These are phyloP conservation scores for Boletus reticuloceps DNA, from an alignment of 768 basidiomycete genomes.

Conservation along the genomic window DNA sequence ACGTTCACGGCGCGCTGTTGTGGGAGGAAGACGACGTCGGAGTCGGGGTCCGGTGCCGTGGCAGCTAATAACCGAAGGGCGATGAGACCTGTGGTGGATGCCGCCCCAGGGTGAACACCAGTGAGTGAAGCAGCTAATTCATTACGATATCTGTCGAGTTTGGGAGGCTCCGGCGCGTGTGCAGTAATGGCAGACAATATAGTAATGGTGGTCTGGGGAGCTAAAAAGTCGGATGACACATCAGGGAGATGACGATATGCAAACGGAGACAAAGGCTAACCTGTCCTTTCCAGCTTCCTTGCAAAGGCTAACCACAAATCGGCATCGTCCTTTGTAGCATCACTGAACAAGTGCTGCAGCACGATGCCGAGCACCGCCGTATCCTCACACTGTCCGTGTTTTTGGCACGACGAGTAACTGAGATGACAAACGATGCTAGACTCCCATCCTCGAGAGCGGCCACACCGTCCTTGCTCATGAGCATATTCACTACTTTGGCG, in stretches of 20 bases:
- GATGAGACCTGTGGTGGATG: slow-evolving; percentile 67
- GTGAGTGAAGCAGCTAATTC: slow-evolving; percentile 83
- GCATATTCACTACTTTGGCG: slow-evolving; percentile 35
- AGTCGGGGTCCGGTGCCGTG: slow-evolving; percentile 73
- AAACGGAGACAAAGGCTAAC: slow-evolving; percentile 38
- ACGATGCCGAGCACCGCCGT: slow-evolving; percentile 59
- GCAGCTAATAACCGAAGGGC: slow-evolving; percentile 67
- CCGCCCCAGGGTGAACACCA: slow-evolving; percentile 59
- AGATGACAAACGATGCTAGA: slow-evolving; percentile 30
- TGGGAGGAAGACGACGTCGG: slow-evolving; percentile 80
- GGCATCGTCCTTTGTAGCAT: slow-evolving; percentile 59
- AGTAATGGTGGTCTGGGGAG: slow-evolving; percentile 65
- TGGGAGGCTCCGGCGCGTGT: slow-evolving; percentile 64
- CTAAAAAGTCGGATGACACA: slow-evolving; percentile 35
- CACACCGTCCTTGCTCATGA: slow-evolving; percentile 27
- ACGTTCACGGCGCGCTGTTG: slow-evolving; percentile 85
- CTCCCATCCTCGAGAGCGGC: slow-evolving; percentile 19
- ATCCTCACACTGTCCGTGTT: slow-evolving; percentile 46
- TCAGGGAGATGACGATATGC: neutral
- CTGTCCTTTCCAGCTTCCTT: slow-evolving; percentile 56
- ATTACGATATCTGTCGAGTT: slow-evolving; percentile 80
- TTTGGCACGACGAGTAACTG: slow-evolving; percentile 31
- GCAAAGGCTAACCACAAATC: slow-evolving; percentile 78
- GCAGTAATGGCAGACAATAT: slow-evolving; percentile 61
- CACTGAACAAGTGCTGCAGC: slow-evolving; percentile 57